Evolutionary conservation across 345 rosid species (phyloP).

Genomic region (sweet orange (Citrus sinensis)): DVS_A1.0 CM039163.1:43561001-43561500

Average conservation of each 20-base stretch:
- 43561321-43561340: not conserved
- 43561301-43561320: not conserved
- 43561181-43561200: constrained; percentile 92
- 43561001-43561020: not conserved
- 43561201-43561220: constrained; percentile 11
- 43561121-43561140: constrained; percentile 44
- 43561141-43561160: constrained; percentile 69
- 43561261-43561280: not conserved
- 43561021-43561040: not conserved
- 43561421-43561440: not conserved
- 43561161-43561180: constrained; percentile 95
- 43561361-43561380: not conserved
- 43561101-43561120: constrained; percentile 70
- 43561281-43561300: not conserved
- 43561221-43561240: not conserved
- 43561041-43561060: constrained; percentile 7
- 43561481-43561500: not conserved
- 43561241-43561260: not conserved
- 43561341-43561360: not conserved
- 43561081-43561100: constrained; percentile 62
- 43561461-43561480: not conserved
- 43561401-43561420: not conserved
- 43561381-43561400: not conserved
- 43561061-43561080: constrained; percentile 52
- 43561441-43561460: not conserved